phyloP scores from a whole-genome alignment of 2,329 filamentous ascomycete genomes.

The Aspergillus latus region DNA sequence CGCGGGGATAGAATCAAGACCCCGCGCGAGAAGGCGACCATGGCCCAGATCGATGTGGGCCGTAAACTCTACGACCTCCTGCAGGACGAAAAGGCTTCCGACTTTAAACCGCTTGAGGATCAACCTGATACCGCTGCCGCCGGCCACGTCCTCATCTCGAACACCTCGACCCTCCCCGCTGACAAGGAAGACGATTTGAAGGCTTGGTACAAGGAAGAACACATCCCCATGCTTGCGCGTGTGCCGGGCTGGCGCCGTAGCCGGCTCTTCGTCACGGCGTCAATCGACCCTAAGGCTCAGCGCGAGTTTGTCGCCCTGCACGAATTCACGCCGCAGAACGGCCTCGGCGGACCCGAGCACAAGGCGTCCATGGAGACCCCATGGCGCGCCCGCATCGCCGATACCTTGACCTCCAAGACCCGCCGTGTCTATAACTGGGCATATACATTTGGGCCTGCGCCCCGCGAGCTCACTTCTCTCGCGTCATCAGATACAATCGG shows the following conservation, averaged over 20 bases:
- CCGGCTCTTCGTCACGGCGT: conserved; percentile 67
- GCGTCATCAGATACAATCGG: conserved; percentile 48
- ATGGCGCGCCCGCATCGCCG: conserved; percentile 60
- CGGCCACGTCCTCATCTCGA: conserved; percentile 62
- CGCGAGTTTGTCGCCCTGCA: conserved; percentile 67
- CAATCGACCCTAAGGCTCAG: conserved; percentile 57
- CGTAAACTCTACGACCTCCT: conserved; percentile 70
- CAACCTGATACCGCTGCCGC: conserved; percentile 59
- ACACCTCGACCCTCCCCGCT: conserved; percentile 59
- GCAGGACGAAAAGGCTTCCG: conserved; percentile 54
- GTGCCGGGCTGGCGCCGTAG: conserved; percentile 78
- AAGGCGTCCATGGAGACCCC: conserved; percentile 63
- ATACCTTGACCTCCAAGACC: conserved; percentile 56
- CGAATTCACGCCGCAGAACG: conserved; percentile 69
- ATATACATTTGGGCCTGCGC: conserved; percentile 75
- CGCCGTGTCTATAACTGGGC: conserved; percentile 69
- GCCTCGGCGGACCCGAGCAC: conserved; percentile 64
- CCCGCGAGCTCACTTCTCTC: conserved; percentile 65
- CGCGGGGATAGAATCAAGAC: conserved; percentile 52
- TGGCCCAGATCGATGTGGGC: conserved; percentile 66
- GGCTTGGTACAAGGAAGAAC: conserved; percentile 74
- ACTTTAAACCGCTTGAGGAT: conserved; percentile 62
- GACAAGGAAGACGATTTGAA: conserved; percentile 58
- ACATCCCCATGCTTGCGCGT: conserved; percentile 68
- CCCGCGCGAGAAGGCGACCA: conserved; percentile 60